phyloP scores from a whole-genome alignment of 179 eudicot species.

The Dionaea muscipula region DNA sequence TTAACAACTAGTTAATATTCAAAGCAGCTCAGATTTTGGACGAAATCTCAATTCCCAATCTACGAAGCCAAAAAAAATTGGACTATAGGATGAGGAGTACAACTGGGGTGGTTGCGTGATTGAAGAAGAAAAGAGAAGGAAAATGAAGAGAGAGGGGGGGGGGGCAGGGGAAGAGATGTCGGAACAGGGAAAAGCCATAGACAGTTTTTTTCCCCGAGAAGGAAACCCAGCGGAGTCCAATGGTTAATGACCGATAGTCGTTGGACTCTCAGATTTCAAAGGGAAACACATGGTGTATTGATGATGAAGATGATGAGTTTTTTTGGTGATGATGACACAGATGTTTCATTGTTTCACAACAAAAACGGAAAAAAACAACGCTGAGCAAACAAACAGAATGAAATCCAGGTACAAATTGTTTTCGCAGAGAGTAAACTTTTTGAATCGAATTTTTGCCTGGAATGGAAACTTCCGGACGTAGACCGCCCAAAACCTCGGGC shows the following conservation, averaged over 20 bases:
- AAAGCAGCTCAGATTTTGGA: background rate
- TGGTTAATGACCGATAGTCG: background rate
- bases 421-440: background rate
- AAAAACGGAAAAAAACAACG: too few species aligned
- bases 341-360: background rate
- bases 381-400: background rate
- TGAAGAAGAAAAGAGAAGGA: background rate
- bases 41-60: background rate
- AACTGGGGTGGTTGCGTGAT: background rate
- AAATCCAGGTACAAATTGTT: background rate
- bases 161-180: background rate
- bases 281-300: background rate
- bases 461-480: background rate
- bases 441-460: background rate
- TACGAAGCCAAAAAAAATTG: background rate
- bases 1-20: constrained; percentile 27
- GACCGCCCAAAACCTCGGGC: background rate
- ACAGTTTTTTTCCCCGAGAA: background rate
- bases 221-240: background rate
- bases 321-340: too few species aligned
- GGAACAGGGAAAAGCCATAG: background rate
- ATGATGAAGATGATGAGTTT: too few species aligned
- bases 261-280: background rate
- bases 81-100: background rate
- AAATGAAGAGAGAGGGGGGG: background rate